Conservation (phyloP, 352 stramenopile species). For the Aphanomyces euteiches region DNA sequence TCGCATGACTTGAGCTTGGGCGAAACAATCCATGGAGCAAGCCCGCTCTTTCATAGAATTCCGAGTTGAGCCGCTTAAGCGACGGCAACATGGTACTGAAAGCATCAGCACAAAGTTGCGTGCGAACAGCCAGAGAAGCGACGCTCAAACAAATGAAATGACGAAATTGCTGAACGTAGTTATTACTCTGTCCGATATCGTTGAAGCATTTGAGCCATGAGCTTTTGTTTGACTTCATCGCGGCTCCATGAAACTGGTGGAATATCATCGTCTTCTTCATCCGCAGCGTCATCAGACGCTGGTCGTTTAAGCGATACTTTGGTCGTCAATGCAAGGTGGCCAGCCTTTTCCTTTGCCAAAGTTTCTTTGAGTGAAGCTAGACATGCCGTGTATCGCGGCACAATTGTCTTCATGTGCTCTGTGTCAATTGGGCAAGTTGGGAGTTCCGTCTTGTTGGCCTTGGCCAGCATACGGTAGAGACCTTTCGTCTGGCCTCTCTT, state of each 20-base stretch:
- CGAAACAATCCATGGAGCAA: too few species aligned
- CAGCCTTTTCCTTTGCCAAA: slow-evolving; percentile 69
- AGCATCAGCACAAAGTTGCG: too few species aligned
- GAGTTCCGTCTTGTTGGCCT: slow-evolving; percentile 74
- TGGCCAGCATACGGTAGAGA: slow-evolving; percentile 78
- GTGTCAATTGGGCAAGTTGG: slow-evolving; percentile 58
- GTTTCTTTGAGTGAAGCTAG: slow-evolving; percentile 73
- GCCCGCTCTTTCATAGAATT: too few species aligned
- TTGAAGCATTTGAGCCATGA: slow-evolving; percentile 14
- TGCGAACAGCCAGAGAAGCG: too few species aligned
- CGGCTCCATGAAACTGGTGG: not conserved
- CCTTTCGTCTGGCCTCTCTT: slow-evolving; percentile 80
- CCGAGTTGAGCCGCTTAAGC: too few species aligned
- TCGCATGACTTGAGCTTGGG: too few species aligned
- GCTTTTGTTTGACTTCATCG: slow-evolving; percentile 14
- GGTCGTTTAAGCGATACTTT: slow-evolving; percentile 25
- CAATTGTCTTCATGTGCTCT: slow-evolving; percentile 74
- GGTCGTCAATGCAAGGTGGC: slow-evolving; percentile 31
- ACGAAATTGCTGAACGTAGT: too few species aligned
- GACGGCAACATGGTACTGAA: too few species aligned
- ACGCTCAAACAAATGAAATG: too few species aligned
- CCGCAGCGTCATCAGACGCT: not conserved
- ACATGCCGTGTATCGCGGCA: slow-evolving; percentile 64
- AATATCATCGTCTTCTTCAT: not conserved
- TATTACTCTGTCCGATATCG: not conserved